phyloP scores from a whole-genome alignment of 306 rosid species.

The Cicer chorassanicum region DNA sequence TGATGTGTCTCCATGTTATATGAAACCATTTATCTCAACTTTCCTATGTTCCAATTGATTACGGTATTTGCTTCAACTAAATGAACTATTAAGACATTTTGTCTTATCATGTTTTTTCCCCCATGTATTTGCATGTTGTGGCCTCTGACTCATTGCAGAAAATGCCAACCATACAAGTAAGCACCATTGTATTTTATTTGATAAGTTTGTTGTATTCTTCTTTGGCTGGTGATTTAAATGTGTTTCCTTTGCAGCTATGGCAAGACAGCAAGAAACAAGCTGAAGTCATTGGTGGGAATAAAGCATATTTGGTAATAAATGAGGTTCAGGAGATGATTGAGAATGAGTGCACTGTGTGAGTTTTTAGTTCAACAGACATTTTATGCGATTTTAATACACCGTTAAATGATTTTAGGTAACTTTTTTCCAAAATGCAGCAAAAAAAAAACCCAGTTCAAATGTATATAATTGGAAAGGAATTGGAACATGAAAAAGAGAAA shows the following conservation, averaged over 20 bases:
- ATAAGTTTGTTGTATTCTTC: slow-evolving; percentile 24
- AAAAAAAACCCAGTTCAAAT: background rate
- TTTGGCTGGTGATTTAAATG: background rate
- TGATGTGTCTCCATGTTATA: background rate
- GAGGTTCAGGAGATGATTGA: slow-evolving; percentile 82
- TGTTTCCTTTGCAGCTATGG: slow-evolving; percentile 71
- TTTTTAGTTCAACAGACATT: slow-evolving; percentile 26
- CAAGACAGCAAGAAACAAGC: slow-evolving; percentile 71
- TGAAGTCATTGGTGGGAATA: slow-evolving; percentile 83
- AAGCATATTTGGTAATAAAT: slow-evolving; percentile 66
- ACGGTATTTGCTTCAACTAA: slow-evolving; percentile 44
- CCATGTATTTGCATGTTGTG: slow-evolving; percentile 44
- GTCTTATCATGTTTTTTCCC: slow-evolving; percentile 33
- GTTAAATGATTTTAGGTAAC: slow-evolving; percentile 2
- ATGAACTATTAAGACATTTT: background rate
- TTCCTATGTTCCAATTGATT: slow-evolving; percentile 17
- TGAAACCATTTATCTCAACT: slow-evolving; percentile 19
- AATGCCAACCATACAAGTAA: slow-evolving; percentile 97
- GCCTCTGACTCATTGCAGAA: slow-evolving; percentile 61
- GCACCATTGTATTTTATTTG: slow-evolving; percentile 29
- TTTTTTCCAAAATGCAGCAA: background rate
- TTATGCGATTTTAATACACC: background rate
- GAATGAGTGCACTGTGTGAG: slow-evolving; percentile 48
- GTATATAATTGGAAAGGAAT: no score
- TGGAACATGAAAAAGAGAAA: no score